Base-by-base conservation (phyloP, 441 rosid genomes). In the Gossypium lobatum region DNA sequence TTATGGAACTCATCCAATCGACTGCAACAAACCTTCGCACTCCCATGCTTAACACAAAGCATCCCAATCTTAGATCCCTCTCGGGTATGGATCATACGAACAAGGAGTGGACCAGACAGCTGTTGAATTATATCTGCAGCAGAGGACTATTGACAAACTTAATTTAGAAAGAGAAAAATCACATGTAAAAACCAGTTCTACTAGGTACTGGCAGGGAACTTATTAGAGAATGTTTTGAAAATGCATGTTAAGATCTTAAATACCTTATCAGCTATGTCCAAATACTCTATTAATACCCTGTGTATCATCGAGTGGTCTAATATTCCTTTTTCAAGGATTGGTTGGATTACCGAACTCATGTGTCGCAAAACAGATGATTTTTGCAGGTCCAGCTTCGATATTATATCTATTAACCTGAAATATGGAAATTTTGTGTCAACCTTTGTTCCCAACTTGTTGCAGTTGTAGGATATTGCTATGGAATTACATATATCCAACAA, bases 81-180 rank as follows among this genome's bases (percentile, higher is more conserved):
- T 77, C 84, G 90, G n/a, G 98, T 92, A 82, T 95, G 99, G 82
- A 91, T 84, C 91, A 95, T 90, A 82, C 99, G 95, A 71, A 87
- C 81, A 80, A 95, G 92, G 65, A 88, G 98, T 1, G 93, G 83
- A 50, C 99, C 88, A 0, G 91, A 84, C 72, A 95, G 74, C 70
- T 90, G 97, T 79, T 93, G 88, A 79, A 95, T 78, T 73, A 87
- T 75, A 78, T 85, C 91, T 83, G 88, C 85, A 62, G 97, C 98
- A 81, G 99, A 86, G 58, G 90, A 64, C 99, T 95, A 73, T 54
- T 75, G 21, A 73, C 52, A 80, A 71, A 73, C 53, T 16, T 2
- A 75, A 76, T 50, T 85, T 76, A 79, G 74, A 72, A 72, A 71
- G 64, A 3, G 26, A 70, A 50, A 55, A 37, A 69, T 25, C 57